Evolutionary conservation across 257 asterid species (phyloP).

Genomic region (Ajuga chamaepitys): DNA sequence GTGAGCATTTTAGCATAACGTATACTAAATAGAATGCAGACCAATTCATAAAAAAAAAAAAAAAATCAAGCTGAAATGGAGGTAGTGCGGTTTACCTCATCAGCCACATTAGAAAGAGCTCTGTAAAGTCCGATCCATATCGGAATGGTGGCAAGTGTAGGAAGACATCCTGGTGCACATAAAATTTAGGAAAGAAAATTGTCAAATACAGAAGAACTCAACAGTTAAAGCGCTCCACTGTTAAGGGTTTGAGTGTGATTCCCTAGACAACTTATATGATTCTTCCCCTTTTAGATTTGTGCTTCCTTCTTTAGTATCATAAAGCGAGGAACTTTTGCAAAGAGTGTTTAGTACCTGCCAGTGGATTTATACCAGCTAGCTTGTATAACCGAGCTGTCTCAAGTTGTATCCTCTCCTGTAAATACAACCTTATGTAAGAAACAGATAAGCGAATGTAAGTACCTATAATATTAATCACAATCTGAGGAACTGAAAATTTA

Average conservation of each 20-base stretch:
- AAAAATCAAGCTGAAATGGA: background rate
- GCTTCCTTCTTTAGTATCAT: background rate
- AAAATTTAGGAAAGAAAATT: background rate
- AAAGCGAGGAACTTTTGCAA: background rate
- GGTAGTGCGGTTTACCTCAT: conserved; percentile 56
- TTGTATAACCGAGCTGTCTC: conserved; percentile 96
- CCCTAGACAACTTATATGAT: background rate
- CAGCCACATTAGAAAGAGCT: conserved; percentile 96
- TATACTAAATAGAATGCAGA: background rate
- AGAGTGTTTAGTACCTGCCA: conserved; percentile 68
- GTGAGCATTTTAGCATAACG: background rate
- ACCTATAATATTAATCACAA: background rate
- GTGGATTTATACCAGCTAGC: conserved; percentile 93
- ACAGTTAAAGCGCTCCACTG: background rate
- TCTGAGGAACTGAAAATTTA: background rate
- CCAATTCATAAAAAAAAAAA: background rate
- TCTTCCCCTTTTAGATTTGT: background rate
- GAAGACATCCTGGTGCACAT: conserved; percentile 72
- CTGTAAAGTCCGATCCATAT: conserved; percentile 99
- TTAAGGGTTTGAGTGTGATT: background rate
- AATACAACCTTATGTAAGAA: conserved; percentile 16
- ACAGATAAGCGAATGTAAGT: background rate
- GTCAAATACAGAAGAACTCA: background rate
- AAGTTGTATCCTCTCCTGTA: conserved; percentile 89
- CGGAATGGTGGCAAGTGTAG: conserved; percentile 97